These are phyloP conservation scores for Cryphonectria radicalis DNA, from an alignment of 2,329 filamentous ascomycete species.

Conservation along the genomic window DNA sequence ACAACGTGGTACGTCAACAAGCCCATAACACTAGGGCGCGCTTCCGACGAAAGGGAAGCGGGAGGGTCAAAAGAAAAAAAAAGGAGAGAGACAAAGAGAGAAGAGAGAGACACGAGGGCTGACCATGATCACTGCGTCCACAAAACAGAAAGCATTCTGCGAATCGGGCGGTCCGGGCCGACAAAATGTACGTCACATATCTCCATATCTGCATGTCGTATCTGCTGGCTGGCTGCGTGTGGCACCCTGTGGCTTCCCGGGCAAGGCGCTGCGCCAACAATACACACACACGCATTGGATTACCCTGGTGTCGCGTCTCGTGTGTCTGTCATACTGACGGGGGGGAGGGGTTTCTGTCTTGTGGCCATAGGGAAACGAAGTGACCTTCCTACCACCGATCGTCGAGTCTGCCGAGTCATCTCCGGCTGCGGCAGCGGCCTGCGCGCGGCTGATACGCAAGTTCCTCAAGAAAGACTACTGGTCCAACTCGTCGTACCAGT, in stretches of 20 bases:
- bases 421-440: constrained; percentile 80
- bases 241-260: background rate
- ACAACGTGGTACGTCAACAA: constrained; percentile 64
- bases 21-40: no score
- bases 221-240: background rate
- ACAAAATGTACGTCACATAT: constrained; percentile 52
- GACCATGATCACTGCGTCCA: constrained; percentile 21
- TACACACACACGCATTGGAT: background rate
- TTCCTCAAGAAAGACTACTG: constrained; percentile 76
- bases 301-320: background rate
- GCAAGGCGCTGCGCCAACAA: background rate
- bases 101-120: constrained; percentile 24
- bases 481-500: constrained; percentile 73
- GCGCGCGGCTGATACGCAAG: constrained; percentile 79
- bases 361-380: constrained; percentile 73
- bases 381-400: constrained; percentile 88
- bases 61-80: background rate
- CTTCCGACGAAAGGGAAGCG: constrained; percentile 22
- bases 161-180: constrained; percentile 65
- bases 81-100: constrained; percentile 23
- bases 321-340: background rate
- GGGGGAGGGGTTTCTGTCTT: background rate
- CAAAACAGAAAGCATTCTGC: constrained; percentile 74
- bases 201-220: background rate
- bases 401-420: constrained; percentile 95